Evolutionary conservation across 306 rosid genomes (phyloP).

Genomic region (Quercus mongolica): DNA sequence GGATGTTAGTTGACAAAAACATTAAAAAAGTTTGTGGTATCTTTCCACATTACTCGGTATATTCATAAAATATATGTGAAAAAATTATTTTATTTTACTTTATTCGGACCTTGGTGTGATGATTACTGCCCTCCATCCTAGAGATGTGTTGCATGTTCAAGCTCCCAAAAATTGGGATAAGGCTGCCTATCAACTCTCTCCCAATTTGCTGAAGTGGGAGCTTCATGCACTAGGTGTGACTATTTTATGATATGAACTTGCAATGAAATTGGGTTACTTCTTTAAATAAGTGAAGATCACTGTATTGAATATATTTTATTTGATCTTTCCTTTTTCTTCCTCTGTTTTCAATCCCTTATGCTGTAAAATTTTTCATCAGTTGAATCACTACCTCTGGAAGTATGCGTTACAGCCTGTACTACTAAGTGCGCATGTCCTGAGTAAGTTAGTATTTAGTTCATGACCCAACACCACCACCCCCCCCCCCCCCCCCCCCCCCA

Average conservation of each 20-base stretch:
- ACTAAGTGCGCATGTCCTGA: background rate
- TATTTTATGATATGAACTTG: background rate
- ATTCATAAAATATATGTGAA: background rate
- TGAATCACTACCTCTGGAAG: background rate
- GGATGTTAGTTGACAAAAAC: background rate
- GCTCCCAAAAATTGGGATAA: no score
- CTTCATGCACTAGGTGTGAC: no score
- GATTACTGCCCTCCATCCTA: no score
- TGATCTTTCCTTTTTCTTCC: background rate
- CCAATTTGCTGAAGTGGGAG: no score
- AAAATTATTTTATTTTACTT: background rate
- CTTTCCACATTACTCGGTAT: background rate
- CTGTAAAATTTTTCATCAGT: background rate
- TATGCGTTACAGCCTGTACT: background rate
- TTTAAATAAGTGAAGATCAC: background rate
- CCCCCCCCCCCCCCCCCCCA: background rate
- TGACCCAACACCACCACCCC: background rate
- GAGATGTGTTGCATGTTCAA: no score
- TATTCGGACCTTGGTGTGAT: background rate
- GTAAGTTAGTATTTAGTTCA: background rate
- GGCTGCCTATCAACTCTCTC: no score
- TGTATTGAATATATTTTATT: background rate
- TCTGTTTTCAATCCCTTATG: background rate
- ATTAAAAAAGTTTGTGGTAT: background rate
- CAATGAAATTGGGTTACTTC: background rate